These are phyloP conservation scores for Candolleomyces eurysporus DNA, from an alignment of 768 basidiomycete genomes.

Conservation along the genomic window DNA sequence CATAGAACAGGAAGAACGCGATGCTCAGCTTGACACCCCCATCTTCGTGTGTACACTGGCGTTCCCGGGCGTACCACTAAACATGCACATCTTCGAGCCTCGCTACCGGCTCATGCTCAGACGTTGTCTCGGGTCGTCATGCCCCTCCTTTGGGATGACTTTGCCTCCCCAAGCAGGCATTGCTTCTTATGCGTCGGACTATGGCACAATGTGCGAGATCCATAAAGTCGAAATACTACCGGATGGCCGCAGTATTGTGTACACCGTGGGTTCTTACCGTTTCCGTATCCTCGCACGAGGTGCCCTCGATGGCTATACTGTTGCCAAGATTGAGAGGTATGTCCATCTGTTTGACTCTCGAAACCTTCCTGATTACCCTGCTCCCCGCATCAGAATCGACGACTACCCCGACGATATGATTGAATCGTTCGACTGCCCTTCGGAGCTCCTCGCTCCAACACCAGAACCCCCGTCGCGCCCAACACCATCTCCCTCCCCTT, in stretches of 20 bases:
- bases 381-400: conserved; percentile 24
- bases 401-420: conserved; percentile 38
- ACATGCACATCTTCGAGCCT: conserved; percentile 93
- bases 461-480: neutral
- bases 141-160: conserved; percentile 91
- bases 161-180: conserved; percentile 56
- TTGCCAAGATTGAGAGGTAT: conserved; percentile 72
- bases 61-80: conserved; percentile 89
- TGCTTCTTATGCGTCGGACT: conserved; percentile 51
- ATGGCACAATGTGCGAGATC: conserved; percentile 94
- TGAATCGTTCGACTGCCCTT: conserved; percentile 20
- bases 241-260: conserved; percentile 87
- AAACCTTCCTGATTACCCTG: neutral
- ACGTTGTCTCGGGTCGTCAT: conserved; percentile 77
- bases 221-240: conserved; percentile 79
- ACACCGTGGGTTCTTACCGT: conserved; percentile 60
- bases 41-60: conserved; percentile 88
- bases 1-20: conserved; percentile 75
- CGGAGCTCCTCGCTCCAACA: neutral
- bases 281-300: conserved; percentile 88
- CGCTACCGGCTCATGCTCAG: conserved; percentile 96
- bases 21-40: conserved; percentile 80
- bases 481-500: neutral
- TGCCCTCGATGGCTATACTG: conserved; percentile 85
- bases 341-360: conserved; percentile 12